A percentile compares a stretch with the other conserved stretches of the same genome.
phyloP scores from a whole-genome alignment of 805 yeast genomes.

The Metschnikowia santaceciliae region DNA sequence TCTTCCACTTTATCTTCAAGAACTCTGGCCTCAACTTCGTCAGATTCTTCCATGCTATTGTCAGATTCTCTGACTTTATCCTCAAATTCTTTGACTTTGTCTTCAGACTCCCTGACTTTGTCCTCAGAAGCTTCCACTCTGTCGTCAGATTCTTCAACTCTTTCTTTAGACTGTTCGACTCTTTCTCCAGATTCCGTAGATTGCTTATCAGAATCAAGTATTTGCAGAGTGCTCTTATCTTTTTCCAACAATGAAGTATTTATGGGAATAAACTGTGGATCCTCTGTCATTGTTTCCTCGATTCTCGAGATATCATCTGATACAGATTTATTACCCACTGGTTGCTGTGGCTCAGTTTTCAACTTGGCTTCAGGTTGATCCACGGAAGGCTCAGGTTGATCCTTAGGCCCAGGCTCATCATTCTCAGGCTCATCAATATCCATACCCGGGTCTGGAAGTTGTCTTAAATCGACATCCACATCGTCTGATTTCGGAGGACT shows the following conservation, averaged over 20 bases:
- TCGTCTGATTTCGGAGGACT: background rate
- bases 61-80: too few species aligned
- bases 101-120: too few species aligned
- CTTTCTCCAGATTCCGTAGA: background rate
- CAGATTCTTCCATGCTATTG: too few species aligned
- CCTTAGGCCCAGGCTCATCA: background rate
- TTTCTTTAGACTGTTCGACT: background rate
- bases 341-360: background rate
- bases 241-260: background rate
- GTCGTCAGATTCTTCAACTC: background rate
- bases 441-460: background rate
- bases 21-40: too few species aligned
- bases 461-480: background rate
- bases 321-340: background rate
- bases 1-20: too few species aligned
- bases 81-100: too few species aligned
- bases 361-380: background rate
- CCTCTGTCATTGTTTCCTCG: conserved; percentile 1
- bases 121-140: too few species aligned
- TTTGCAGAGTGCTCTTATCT: background rate
- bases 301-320: background rate
- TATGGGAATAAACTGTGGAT: background rate
- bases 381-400: too few species aligned
- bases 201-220: background rate
- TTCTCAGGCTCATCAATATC: background rate